Conservation (phyloP, 2,329 filamentous ascomycete species). For the Ascochyta viciae-villosae region DNA sequence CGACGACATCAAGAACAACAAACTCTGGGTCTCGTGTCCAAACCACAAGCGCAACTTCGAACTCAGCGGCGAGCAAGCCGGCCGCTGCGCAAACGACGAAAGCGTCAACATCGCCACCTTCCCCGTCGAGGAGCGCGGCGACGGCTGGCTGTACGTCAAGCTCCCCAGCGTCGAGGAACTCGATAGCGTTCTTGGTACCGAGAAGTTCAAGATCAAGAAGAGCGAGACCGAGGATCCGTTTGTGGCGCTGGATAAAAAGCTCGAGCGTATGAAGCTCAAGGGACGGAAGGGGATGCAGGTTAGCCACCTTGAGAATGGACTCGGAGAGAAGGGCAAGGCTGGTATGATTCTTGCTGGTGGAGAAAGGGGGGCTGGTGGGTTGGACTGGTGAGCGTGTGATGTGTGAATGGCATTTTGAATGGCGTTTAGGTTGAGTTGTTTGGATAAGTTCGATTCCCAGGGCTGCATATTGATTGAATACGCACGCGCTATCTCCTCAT, state of each 20-base stretch:
- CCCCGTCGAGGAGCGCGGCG: slow-evolving; percentile 73
- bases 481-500: neutral
- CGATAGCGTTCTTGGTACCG: slow-evolving; percentile 78
- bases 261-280: slow-evolving; percentile 57
- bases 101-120: slow-evolving; percentile 84
- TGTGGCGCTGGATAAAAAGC: slow-evolving; percentile 62
- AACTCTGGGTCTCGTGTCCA: slow-evolving; percentile 86
- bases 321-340: slow-evolving; percentile 54
- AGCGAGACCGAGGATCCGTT: slow-evolving; percentile 68
- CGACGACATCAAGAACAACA: slow-evolving; percentile 64
- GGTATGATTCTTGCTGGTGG: slow-evolving; percentile 55
- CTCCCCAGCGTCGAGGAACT: slow-evolving; percentile 82
- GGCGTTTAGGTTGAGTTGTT: slow-evolving; percentile 1
- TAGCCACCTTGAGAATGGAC: slow-evolving; percentile 54
- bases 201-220: slow-evolving; percentile 78
- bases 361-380: slow-evolving; percentile 51
- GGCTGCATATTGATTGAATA: neutral
- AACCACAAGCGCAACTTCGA: slow-evolving; percentile 91
- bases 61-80: slow-evolving; percentile 69
- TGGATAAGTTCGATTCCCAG: slow-evolving; percentile 6
- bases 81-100: slow-evolving; percentile 77
- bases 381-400: slow-evolving; percentile 52
- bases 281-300: slow-evolving; percentile 59
- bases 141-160: slow-evolving; percentile 81
- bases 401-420: neutral